Evolutionary conservation across 139 green algal species (phyloP).

Genomic region (Klebsormidium nitens): DNA sequence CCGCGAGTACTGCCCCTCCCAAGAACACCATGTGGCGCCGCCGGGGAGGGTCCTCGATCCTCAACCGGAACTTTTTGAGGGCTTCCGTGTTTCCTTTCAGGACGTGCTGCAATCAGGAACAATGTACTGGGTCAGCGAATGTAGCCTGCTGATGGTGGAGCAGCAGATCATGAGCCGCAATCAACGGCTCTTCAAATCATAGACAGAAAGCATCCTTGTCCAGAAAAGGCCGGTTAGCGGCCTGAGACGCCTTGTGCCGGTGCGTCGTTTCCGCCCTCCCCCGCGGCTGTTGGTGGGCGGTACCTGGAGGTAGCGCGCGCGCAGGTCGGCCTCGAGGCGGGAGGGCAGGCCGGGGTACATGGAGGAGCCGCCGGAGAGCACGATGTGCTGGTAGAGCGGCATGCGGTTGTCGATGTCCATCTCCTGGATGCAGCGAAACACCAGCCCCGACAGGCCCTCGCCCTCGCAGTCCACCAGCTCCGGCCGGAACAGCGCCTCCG

Average conservation of each 20-base stretch:
- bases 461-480: constrained; percentile 61
- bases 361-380: constrained; percentile 66
- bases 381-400: constrained; percentile 67
- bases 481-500: constrained; percentile 44
- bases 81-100: constrained; percentile 35
- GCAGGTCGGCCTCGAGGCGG: constrained; percentile 65
- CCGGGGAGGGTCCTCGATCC: constrained; percentile 62
- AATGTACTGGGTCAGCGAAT: too few relatives aligned
- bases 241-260: too few relatives aligned
- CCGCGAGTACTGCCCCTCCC: constrained; percentile 68
- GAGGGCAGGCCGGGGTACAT: constrained; percentile 66
- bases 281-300: too few relatives aligned
- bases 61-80: constrained; percentile 55
- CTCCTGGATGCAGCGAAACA: constrained; percentile 73
- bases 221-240: too few relatives aligned
- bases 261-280: too few relatives aligned
- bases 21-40: constrained; percentile 72
- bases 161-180: too few relatives aligned
- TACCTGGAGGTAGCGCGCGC: constrained; percentile 21
- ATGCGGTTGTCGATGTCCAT: constrained; percentile 74
- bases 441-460: constrained; percentile 56
- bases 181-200: too few relatives aligned
- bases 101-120: constrained; percentile 9
- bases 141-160: too few relatives aligned
- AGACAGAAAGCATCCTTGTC: too few relatives aligned